Base-by-base conservation (phyloP, 1,284 basidiomycete species). In the Lentinus polychrous region DNA sequence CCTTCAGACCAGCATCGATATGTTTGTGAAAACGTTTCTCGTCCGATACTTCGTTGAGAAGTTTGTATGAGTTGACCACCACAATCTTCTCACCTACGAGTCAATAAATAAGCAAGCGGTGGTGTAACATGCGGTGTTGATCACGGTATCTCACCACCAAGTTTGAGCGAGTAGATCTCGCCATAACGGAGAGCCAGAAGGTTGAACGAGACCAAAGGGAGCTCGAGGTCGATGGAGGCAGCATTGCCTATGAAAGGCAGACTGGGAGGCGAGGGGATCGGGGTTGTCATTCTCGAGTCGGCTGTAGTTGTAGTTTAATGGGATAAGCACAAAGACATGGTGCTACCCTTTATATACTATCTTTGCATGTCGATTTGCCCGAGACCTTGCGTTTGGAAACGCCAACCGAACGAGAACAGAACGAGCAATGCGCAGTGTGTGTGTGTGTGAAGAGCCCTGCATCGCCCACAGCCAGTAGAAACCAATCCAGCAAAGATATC, bases 241-340 rank as follows among this genome's bases (percentile, higher is more conserved):
- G 66, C 57, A 64, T 76, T 74, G 31, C 75, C 75, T 17, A 76
- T 52, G 56, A 74, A 68, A 3, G 73, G 72, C 32, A 74, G 52
- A 2, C 63, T 59, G 14, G 69, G 70, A 0, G 72, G 73, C 37
- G 67, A 65, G 6, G 69, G 69, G 33, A 71, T 73, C 10, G 64
- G 59, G 8, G 56, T 60, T 17, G 58, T 49, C 60, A 61, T 61
- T 33, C 8, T 52, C n/a, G n/a, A n/a, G n/a, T n/a, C n/a, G n/a
- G n/a, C n/a, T n/a, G n/a, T n/a, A n/a, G n/a, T n/a, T n/a, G n/a
- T n/a, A n/a, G n/a, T n/a, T n/a, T n/a, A n/a, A n/a, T n/a, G n/a
- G n/a, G n/a, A n/a, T n/a, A n/a, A n/a, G n/a, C n/a, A n/a, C n/a
- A n/a, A n/a, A n/a, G n/a, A n/a, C n/a, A n/a, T n/a, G n/a, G n/a